Evolutionary conservation across 495 filamentous ascomycete genomes (phyloP).

Genomic region (Penicillium argentinense): DNA sequence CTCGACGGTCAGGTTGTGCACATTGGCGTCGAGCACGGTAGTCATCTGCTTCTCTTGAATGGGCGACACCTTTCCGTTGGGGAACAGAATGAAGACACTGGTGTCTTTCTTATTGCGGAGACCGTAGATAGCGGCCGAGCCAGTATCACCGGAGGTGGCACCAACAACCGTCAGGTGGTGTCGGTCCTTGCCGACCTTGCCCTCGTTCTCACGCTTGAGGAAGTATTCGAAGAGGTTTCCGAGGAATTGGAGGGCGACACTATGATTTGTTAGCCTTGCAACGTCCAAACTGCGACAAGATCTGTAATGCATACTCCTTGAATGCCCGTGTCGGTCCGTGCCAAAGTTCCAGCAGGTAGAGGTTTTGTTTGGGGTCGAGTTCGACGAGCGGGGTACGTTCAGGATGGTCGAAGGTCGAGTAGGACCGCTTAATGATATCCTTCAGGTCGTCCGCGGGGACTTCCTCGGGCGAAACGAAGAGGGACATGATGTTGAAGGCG

Average conservation of each 20-base stretch:
- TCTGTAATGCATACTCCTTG: constrained; percentile 58
- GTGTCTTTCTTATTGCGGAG: constrained; percentile 96
- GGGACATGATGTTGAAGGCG: constrained; percentile 60
- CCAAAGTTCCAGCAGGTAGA: constrained; percentile 91
- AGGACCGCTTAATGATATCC: constrained; percentile 74
- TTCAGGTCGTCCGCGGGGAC: constrained; percentile 79
- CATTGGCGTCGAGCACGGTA: constrained; percentile 78
- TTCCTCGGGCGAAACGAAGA: constrained; percentile 71
- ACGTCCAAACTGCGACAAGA: neutral
- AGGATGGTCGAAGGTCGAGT: constrained; percentile 78
- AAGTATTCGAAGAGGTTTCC: constrained; percentile 98
- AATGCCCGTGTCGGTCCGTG: constrained; percentile 97
- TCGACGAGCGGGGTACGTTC: constrained; percentile 72
- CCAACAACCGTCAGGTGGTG: constrained; percentile 89
- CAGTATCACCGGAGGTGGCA: constrained; percentile 92
- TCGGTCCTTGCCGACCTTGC: constrained; percentile 67
- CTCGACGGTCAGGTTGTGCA: constrained; percentile 81
- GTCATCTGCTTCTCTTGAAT: constrained; percentile 97
- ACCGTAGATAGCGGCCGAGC: constrained; percentile 95
- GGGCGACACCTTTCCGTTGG: constrained; percentile 77
- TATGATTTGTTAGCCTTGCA: neutral
- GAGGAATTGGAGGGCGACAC: constrained; percentile 80
- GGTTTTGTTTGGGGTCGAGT: constrained; percentile 62
- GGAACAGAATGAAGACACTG: constrained; percentile 84
- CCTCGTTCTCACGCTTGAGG: constrained; percentile 75